Evolutionary conservation across 352 stramenopile species (phyloP), one percentile per base, ranked within the genome.

Genomic region (Globisporangium paroecandrum): DNA sequence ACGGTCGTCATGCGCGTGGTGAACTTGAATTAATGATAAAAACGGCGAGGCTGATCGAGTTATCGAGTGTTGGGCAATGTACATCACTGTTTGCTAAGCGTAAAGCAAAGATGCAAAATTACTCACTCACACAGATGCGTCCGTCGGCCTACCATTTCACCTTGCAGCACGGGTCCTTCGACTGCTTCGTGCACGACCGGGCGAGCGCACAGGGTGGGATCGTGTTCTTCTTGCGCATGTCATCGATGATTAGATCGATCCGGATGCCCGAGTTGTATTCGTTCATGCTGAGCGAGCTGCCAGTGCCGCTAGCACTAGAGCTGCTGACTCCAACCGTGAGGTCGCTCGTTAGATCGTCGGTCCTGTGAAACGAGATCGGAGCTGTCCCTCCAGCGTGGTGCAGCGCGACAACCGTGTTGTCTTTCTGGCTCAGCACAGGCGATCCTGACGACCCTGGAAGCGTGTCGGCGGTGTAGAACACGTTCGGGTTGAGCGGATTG

Each of bases 391-490:
- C 84, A 38, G 81, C 83, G 53, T 83, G 81, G 73, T 93, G 84
- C 9, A 93, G 66, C 13, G 81, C 84, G 47, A 93, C 74, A 8
- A 92, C 84, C 0, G 69, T 81, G 72, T 92, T 83, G 68, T 92
- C 84, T 51, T 70, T 67, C 38, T 72, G 78, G 65, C 79, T 88
- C 29, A 90, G 56, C 32, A 90, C 82, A 0, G 82, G 82, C 27
- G 82, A 87, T 9, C 82, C 82, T 6, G 82, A 90, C 12, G 84
- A 89, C n/a, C 84, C 84, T 56, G 80, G 80, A 46, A 79, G 65
- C 36, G 85, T 91, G 64, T 93, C 85, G 32, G 81, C 82, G 69
- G 85, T 87, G 68, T 93, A 93, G 12, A 72, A 79, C 27, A 91
- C 82, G 20, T 80, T 76, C 22, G 63, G 56, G 36, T 77, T 72